phyloP scores from a whole-genome alignment of 1,284 basidiomycete species.

The Trametes hirsuta region DNA sequence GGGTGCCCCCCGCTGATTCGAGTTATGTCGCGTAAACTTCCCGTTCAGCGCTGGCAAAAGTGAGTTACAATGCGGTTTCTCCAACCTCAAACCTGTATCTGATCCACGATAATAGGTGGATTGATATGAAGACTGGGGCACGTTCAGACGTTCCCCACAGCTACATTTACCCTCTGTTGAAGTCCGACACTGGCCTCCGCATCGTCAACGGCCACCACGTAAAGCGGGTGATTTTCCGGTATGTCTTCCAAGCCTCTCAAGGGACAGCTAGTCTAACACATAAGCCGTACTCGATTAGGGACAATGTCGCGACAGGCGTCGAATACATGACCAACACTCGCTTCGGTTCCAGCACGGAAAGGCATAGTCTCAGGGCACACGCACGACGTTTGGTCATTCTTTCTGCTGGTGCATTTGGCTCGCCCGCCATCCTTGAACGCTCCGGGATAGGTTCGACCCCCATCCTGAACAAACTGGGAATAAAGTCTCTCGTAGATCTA shows the following conservation, averaged over 20 bases:
- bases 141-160: constrained; percentile 62
- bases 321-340: constrained; percentile 50
- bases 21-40: background rate
- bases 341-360: constrained; percentile 25
- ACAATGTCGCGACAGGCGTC: constrained; percentile 55
- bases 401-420: constrained; percentile 56
- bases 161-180: constrained; percentile 47
- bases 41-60: constrained; percentile 1
- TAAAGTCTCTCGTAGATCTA: constrained; percentile 50
- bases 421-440: constrained; percentile 56
- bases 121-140: constrained; percentile 53
- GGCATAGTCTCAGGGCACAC: constrained; percentile 31
- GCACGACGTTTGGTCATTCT: constrained; percentile 52
- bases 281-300: constrained; percentile 36
- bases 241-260: background rate
- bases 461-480: constrained; percentile 44
- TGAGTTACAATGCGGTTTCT: background rate
- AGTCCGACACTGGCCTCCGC: constrained; percentile 25
- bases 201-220: constrained; percentile 31
- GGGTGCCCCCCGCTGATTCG: background rate
- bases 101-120: constrained; percentile 42
- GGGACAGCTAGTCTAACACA: background rate
- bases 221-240: constrained; percentile 35
- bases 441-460: constrained; percentile 33
- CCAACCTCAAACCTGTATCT: background rate